phyloP scores from a whole-genome alignment of 768 basidiomycete genomes.

The Lyophyllum atratum region DNA sequence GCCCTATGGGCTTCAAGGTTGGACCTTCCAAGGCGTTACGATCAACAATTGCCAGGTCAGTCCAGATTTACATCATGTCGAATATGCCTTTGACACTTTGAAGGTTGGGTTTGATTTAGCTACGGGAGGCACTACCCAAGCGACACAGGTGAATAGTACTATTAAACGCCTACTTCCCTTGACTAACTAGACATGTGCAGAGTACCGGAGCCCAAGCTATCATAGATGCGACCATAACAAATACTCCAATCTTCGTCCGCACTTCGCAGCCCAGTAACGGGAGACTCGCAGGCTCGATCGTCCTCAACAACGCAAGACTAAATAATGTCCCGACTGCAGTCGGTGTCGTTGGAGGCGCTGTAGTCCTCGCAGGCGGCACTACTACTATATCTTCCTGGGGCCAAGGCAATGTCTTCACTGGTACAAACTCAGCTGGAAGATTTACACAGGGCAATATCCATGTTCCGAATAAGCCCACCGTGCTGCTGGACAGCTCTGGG shows the following conservation, averaged over 20 bases:
- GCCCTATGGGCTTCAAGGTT: conserved; percentile 32
- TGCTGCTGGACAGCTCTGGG: conserved; percentile 56
- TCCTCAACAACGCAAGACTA: conserved; percentile 63
- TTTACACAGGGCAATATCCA: conserved; percentile 56
- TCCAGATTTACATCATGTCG: background rate
- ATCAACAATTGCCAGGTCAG: conserved; percentile 41
- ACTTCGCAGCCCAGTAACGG: conserved; percentile 46
- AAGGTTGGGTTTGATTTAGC: conserved; percentile 14
- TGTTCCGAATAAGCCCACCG: conserved; percentile 53
- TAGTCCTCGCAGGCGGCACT: conserved; percentile 62
- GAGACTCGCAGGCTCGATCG: conserved; percentile 56
- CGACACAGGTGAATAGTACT: conserved; percentile 43
- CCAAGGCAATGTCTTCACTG: conserved; percentile 42
- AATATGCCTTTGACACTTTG: background rate
- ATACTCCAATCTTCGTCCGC: conserved; percentile 63
- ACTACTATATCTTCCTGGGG: conserved; percentile 58
- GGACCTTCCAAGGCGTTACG: conserved; percentile 43
- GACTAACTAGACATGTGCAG: conserved; percentile 25
- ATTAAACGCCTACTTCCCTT: background rate
- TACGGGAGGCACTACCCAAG: conserved; percentile 40
- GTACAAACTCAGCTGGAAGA: conserved; percentile 39
- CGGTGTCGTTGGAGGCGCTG: conserved; percentile 36
- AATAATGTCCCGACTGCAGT: conserved; percentile 62
- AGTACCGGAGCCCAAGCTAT: conserved; percentile 57
- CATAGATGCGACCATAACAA: conserved; percentile 57